Evolutionary conservation across 2,329 filamentous ascomycete species (phyloP).

Genomic region (Chrysosphaeria jannelii): DNA sequence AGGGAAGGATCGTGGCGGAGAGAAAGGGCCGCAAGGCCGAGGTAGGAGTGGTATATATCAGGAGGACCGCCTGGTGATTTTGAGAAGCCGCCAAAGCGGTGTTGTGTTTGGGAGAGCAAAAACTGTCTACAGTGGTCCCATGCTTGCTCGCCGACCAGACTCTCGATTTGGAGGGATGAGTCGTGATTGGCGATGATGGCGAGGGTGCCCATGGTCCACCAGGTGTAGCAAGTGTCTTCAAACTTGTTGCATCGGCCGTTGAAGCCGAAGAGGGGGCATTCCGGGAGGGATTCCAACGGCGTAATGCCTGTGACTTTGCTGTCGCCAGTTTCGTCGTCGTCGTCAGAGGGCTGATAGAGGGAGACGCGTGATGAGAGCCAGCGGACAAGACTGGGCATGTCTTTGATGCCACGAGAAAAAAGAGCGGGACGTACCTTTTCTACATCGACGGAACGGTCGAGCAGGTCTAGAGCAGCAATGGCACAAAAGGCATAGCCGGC

Average conservation of each 20-base stretch:
- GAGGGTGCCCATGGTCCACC: slow-evolving; percentile 54
- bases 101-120: slow-evolving; percentile 61
- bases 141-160: no score
- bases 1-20: slow-evolving; percentile 40
- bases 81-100: slow-evolving; percentile 57
- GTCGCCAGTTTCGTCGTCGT: slow-evolving; percentile 10
- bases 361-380: slow-evolving; percentile 32
- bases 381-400: slow-evolving; percentile 10
- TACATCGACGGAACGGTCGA: slow-evolving; percentile 26
- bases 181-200: slow-evolving; percentile 14
- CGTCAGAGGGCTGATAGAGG: slow-evolving; percentile 17
- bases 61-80: slow-evolving; percentile 38
- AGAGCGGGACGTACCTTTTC: slow-evolving; percentile 6
- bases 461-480: slow-evolving; percentile 43
- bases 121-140: slow-evolving; percentile 36
- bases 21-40: slow-evolving; percentile 55
- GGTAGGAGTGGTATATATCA: slow-evolving; percentile 66
- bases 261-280: slow-evolving; percentile 28
- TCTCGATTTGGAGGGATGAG: no score
- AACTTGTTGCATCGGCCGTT: slow-evolving; percentile 79
- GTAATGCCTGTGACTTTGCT: slow-evolving; percentile 6
- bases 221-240: slow-evolving; percentile 85
- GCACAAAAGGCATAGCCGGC: slow-evolving; percentile 82
- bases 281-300: neutral
- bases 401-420: slow-evolving; percentile 12